Percentiles rank a stretch among this genome's conserved stretches.
Conservation (phyloP, 2,329 filamentous ascomycete genomes). For the Chrysosporium keratinophilum region DNA sequence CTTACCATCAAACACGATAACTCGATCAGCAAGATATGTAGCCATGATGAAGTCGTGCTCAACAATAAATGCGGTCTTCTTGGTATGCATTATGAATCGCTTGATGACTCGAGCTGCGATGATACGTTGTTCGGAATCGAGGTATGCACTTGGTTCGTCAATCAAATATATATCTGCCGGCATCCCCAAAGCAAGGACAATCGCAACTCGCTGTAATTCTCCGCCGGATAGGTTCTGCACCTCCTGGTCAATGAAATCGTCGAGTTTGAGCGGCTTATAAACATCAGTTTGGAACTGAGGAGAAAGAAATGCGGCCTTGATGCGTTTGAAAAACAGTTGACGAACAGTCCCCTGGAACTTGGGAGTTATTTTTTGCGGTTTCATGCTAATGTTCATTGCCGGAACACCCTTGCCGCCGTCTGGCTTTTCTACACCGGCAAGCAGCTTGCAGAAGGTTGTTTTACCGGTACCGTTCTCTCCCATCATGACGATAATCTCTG, state of each 20-base stretch:
- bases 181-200: conserved; percentile 88
- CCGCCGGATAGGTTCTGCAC: conserved; percentile 98
- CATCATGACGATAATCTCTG: conserved; percentile 99
- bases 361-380: conserved; percentile 97
- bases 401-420: conserved; percentile 70
- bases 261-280: conserved; percentile 97
- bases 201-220: conserved; percentile 98
- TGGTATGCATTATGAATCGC: conserved; percentile 99
- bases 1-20: conserved; percentile 95
- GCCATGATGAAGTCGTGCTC: conserved; percentile 99
- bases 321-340: conserved; percentile 99
- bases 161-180: conserved; percentile 98
- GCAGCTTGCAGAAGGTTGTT: conserved; percentile 94
- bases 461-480: conserved; percentile 99
- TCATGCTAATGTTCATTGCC: conserved; percentile 96
- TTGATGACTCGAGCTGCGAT: conserved; percentile 96
- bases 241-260: conserved; percentile 99
- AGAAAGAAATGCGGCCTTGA: conserved; percentile 89
- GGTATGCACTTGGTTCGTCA: conserved; percentile 92
- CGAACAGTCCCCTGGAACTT: conserved; percentile 96
- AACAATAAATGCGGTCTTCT: conserved; percentile 98
- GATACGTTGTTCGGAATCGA: conserved; percentile 98
- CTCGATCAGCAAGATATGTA: conserved; percentile 72
- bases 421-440: conserved; percentile 87
- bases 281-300: conserved; percentile 99